Evolutionary conservation across 2,329 filamentous ascomycete genomes (phyloP).

Genomic region (Paecilomyces variotii): DNA sequence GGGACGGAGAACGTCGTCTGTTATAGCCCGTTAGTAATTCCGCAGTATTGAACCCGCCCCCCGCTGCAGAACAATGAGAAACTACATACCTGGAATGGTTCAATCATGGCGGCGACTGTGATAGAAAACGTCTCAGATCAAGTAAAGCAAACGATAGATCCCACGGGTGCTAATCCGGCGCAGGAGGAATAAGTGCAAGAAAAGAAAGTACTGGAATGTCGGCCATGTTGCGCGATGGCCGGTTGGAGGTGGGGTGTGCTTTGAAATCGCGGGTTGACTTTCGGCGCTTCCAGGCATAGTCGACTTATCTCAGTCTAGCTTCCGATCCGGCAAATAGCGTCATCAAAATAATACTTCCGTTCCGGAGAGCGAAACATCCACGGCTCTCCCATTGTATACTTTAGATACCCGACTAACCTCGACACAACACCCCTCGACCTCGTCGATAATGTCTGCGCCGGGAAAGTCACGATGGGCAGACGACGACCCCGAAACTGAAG

Average conservation of each 20-base stretch:
- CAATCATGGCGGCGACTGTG: conserved; percentile 27
- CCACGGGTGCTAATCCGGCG: neutral
- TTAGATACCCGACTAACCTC: neutral
- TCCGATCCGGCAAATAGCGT: conserved; percentile 12
- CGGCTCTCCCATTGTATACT: neutral
- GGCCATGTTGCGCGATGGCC: conserved; percentile 10
- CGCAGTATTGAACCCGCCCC: neutral
- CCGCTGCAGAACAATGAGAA: neutral
- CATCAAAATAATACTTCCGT: conserved; percentile 10
- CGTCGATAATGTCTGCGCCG: conserved; percentile 48
- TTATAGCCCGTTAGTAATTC: conserved; percentile 9
- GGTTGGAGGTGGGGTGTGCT: conserved; percentile 18
- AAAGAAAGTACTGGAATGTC: neutral
- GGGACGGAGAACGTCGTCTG: conserved; percentile 93
- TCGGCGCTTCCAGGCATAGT: conserved; percentile 12
- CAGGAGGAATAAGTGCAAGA: neutral
- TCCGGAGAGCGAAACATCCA: neutral
- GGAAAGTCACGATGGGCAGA: conserved; percentile 79
- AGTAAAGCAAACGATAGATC: neutral
- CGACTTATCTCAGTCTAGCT: conserved; percentile 6
- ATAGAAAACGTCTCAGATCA: neutral
- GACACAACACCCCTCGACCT: neutral
- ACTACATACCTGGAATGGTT: conserved; percentile 38
- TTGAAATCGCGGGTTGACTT: conserved; percentile 23
- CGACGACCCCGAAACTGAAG: conserved; percentile 69